phyloP scores from a whole-genome alignment of 306 rosid species.

The Casuarina cunninghamiana region DNA sequence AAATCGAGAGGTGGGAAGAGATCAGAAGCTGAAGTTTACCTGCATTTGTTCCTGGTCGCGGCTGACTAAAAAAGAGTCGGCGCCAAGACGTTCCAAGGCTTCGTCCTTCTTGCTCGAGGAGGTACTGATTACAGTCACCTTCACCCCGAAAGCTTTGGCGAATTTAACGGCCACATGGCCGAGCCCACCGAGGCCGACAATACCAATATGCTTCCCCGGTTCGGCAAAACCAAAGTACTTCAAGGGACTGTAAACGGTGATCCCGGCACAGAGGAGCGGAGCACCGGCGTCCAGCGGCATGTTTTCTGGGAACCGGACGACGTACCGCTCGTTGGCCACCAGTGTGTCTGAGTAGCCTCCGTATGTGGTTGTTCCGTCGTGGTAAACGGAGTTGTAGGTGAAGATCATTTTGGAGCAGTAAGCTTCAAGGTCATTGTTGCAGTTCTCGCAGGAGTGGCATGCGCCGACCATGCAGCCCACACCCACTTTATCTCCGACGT shows the following conservation, averaged over 20 bases:
- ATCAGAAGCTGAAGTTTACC: conserved; percentile 17
- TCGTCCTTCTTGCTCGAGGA: conserved; percentile 48
- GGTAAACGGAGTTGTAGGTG: conserved; percentile 27
- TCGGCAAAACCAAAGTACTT: conserved; percentile 41
- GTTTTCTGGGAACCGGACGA: conserved; percentile 40
- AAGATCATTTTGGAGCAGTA: conserved; percentile 39
- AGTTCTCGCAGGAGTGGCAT: conserved; percentile 49
- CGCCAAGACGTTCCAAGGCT: conserved; percentile 40
- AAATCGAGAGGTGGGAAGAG: neutral
- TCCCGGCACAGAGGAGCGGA: conserved; percentile 64
- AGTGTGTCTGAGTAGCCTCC: conserved; percentile 55
- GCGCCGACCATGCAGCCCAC: conserved; percentile 59
- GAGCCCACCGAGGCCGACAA: conserved; percentile 58
- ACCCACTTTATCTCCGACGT: conserved; percentile 64
- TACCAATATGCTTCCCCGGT: conserved; percentile 44
- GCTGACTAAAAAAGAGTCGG: conserved; percentile 48
- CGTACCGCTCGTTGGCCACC: conserved; percentile 47
- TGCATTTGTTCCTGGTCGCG: conserved; percentile 40
- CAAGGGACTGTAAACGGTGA: conserved; percentile 57
- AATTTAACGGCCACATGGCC: conserved; percentile 61
- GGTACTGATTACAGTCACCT: conserved; percentile 56
- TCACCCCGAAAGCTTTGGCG: conserved; percentile 57
- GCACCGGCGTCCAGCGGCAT: conserved; percentile 50
- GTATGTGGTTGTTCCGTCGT: conserved; percentile 43
- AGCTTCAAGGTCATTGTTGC: conserved; percentile 46